These are phyloP conservation scores for Cyclocybe aegerita DNA, from an alignment of 768 basidiomycete genomes.

Conservation along the genomic window DNA sequence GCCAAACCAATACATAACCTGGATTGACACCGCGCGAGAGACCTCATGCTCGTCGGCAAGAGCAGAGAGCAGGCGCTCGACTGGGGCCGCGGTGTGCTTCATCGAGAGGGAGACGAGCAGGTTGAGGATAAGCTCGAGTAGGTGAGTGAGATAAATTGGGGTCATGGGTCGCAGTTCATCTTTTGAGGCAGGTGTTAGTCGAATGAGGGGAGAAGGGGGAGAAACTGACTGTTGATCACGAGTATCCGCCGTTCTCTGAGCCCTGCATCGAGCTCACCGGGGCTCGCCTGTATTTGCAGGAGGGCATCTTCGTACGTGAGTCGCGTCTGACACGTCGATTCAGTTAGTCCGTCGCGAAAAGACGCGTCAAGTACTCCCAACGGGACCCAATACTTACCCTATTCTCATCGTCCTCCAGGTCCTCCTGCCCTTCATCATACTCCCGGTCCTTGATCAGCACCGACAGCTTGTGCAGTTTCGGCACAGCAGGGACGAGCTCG, in stretches of 20 bases:
- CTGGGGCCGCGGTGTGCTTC: slow-evolving; percentile 47
- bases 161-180: slow-evolving; percentile 76
- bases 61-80: slow-evolving; percentile 56
- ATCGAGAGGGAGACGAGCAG: slow-evolving; percentile 65
- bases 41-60: slow-evolving; percentile 78
- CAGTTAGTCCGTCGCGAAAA: not conserved
- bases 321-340: slow-evolving; percentile 20
- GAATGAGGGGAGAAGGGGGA: not conserved
- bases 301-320: slow-evolving; percentile 64
- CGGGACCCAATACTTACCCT: slow-evolving; percentile 4
- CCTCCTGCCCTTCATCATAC: slow-evolving; percentile 70
- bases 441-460: slow-evolving; percentile 59
- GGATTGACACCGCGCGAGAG: slow-evolving; percentile 53
- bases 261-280: slow-evolving; percentile 65
- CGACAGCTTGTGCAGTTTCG: slow-evolving; percentile 69
- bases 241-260: slow-evolving; percentile 73
- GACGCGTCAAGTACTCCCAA: not conserved
- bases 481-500: slow-evolving; percentile 77
- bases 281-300: slow-evolving; percentile 77
- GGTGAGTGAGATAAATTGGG: slow-evolving; percentile 58
- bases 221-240: slow-evolving; percentile 57
- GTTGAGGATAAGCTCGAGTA: slow-evolving; percentile 77
- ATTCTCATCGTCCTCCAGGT: slow-evolving; percentile 16
- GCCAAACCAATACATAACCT: slow-evolving; percentile 87
- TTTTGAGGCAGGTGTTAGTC: slow-evolving; percentile 21